Percentiles rank a stretch among this genome's conserved stretches.
phyloP scores from a whole-genome alignment of 2,329 filamentous ascomycete species.

The Botrytis pseudocinerea region DNA sequence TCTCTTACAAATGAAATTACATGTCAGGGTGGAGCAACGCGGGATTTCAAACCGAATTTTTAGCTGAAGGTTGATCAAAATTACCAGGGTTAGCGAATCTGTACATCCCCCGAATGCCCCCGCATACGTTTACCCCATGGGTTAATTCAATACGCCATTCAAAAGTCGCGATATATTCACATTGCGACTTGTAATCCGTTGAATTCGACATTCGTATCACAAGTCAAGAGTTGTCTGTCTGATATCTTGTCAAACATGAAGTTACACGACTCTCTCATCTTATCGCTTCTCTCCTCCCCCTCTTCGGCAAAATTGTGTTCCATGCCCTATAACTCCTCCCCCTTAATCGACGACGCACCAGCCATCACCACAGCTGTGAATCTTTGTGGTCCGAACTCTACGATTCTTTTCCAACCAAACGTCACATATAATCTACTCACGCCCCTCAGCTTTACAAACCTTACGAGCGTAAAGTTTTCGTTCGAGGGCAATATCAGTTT shows the following conservation, averaged over 20 bases:
- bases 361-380: background rate
- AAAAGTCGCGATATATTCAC: background rate
- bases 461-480: background rate
- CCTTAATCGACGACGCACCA: constrained; percentile 1
- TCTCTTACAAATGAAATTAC: background rate
- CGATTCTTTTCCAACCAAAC: constrained; percentile 8
- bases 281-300: constrained; percentile 8
- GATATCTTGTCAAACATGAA: background rate
- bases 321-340: constrained; percentile 15
- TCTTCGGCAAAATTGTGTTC: constrained; percentile 6
- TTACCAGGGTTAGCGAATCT: background rate
- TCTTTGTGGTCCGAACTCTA: background rate
- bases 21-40: background rate
- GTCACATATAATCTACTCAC: constrained; percentile 18
- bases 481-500: constrained; percentile 19
- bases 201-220: background rate
- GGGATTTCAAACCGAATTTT: background rate
- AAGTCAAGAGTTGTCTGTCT: background rate
- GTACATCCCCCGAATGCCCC: background rate
- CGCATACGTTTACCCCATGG: background rate
- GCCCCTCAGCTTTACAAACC: background rate
- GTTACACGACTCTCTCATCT: background rate
- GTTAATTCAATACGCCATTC: background rate
- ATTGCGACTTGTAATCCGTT: background rate
- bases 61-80: too few relatives aligned